Evolutionary conservation across 305 asterid species (phyloP).

Genomic region (Solanum aculeatissimum): DNA sequence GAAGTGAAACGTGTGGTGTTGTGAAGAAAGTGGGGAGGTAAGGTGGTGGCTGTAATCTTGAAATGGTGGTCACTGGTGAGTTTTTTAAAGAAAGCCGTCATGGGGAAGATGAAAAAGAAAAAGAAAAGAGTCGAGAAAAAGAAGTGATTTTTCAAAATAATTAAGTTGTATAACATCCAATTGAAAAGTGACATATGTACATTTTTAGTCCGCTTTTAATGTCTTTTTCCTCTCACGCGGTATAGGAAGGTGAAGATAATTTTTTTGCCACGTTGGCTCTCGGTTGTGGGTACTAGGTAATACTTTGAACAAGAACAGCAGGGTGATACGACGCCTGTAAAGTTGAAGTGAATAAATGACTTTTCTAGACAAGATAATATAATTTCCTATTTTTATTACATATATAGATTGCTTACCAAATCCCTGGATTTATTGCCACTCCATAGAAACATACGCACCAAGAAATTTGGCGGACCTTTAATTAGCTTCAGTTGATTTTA

Average conservation of each 20-base stretch:
- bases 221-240: neutral
- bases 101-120: neutral
- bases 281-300: neutral
- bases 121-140: neutral
- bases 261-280: neutral
- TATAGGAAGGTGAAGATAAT: neutral
- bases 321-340: neutral
- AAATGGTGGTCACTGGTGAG: neutral
- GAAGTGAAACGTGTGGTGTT: neutral
- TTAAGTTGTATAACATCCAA: neutral
- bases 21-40: neutral
- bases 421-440: neutral
- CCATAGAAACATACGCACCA: neutral
- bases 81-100: neutral
- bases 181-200: neutral
- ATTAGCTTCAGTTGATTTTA: neutral
- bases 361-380: neutral
- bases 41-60: neutral
- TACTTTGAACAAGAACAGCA: neutral
- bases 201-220: neutral
- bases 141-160: neutral
- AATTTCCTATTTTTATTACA: neutral
- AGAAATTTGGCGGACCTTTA: neutral
- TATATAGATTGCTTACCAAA: neutral
- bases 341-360: neutral